Evolutionary conservation across 441 rosid species (phyloP).

Genomic region (Erysimum cheiri): DNA sequence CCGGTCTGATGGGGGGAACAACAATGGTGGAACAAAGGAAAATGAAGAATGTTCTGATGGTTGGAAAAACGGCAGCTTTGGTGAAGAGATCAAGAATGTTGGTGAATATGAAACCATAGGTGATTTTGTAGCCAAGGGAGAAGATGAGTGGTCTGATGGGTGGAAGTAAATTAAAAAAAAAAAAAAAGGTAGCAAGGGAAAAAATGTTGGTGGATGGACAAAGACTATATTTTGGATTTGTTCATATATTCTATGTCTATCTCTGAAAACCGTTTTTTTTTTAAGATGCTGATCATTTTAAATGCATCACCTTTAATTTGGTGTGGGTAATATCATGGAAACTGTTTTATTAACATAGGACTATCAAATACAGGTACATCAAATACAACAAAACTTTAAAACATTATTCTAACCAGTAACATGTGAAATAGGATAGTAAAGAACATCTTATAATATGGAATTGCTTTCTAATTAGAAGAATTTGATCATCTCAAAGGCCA

Average conservation of each 20-base stretch:
- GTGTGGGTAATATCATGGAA: conserved; percentile 6
- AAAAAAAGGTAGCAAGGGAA: not conserved
- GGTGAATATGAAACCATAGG: not conserved
- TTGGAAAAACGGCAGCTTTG: conserved; percentile 7
- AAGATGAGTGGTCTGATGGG: conserved; percentile 81
- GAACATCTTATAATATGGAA: not conserved
- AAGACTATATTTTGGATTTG: not conserved
- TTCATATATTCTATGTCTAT: not conserved
- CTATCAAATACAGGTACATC: not conserved
- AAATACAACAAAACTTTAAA: not conserved
- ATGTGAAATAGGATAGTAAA: not conserved
- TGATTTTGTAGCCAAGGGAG: conserved; percentile 20
- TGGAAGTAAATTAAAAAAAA: conserved; percentile 50
- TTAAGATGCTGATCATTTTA: not conserved
- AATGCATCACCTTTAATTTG: not conserved
- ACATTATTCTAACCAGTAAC: conserved; percentile 6
- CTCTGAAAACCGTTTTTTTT: not conserved
- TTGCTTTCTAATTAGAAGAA: conserved; percentile 36
- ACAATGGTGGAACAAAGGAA: conserved; percentile 31
- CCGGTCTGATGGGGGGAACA: not conserved
- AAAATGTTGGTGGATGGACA: not conserved
- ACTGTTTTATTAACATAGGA: conserved; percentile 5
- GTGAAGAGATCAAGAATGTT: conserved; percentile 6
- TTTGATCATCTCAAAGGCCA: conserved; percentile 47
- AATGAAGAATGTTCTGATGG: conserved; percentile 10